Evolutionary conservation across 2,329 filamentous ascomycete species (phyloP), one percentile per base, ranked within the genome.

Genomic region (Boeremia exigua): DNA sequence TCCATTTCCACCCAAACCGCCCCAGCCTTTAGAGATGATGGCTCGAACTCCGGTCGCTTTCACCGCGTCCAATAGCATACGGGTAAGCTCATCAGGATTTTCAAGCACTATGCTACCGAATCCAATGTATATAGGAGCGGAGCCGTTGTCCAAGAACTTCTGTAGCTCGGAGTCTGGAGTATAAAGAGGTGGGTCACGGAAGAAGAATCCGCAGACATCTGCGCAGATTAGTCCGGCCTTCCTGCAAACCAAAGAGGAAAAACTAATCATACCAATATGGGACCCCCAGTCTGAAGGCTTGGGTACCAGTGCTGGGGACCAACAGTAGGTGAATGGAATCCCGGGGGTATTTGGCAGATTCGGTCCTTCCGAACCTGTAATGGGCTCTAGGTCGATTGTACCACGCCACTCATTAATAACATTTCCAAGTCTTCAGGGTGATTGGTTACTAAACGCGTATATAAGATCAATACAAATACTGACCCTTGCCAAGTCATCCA

Each of bases 61-160:
- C 1, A 84, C 77, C 2, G 82, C 81, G 25, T 79, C 74, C 3
- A 84, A 69, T 0, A 85, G 77, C 4, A 73, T 76, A 1, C 69
- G 58, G 0, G 79, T 82, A 23, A 84, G 64, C 7, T 58, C 67
- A 10, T 77, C 64, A 0, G 82, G 78, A 42, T 84, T 72, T 8
- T 84, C 82, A 5, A 85, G 73, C 1, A 85, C 81, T 30, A 85
- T 85, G 34, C 80, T 83, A 3, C 83, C 83, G 58, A 86, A 85
- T 1, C 83, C 83, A 32, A 86, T 81, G 49, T 85, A 85, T 0
- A 85, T 67, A 0, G 83, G 82, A 9, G 76, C 73, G 2, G 78
- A 75, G 0, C 82, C 83, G 0, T 78, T 79, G 14, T 61, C 60
- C 2, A 86, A 70, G 48, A 85, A 85, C 0, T 58, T 40, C 0